Evolutionary conservation across 345 rosid species (phyloP).

Genomic region (Dimocarpus longan): DNA sequence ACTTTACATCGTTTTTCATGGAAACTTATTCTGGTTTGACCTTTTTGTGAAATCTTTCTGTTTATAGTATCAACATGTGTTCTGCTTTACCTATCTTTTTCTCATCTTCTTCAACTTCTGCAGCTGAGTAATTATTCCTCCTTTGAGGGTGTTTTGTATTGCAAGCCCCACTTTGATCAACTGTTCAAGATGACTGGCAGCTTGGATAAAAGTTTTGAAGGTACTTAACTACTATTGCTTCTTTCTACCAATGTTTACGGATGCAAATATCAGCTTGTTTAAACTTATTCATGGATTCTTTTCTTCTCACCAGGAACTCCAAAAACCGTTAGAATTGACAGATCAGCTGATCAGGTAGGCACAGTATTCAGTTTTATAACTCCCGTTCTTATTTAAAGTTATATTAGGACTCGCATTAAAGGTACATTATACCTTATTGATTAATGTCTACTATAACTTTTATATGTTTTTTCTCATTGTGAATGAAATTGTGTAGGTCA

Average conservation of each 20-base stretch:
- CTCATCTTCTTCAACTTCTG: constrained; percentile 19
- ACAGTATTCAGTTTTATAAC: neutral
- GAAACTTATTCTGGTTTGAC: neutral
- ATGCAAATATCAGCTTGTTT: neutral
- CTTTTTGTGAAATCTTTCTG: neutral
- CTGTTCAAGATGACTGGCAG: constrained; percentile 77
- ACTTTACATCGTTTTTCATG: no score
- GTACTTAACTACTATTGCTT: constrained; percentile 27
- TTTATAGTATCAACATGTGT: neutral
- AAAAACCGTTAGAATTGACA: constrained; percentile 50
- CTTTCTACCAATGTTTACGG: neutral
- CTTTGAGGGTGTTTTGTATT: constrained; percentile 73
- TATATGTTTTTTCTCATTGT: constrained; percentile 4
- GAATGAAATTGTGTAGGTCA: constrained; percentile 33
- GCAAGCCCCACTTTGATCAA: constrained; percentile 87
- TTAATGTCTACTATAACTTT: neutral
- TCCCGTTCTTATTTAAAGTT: neutral
- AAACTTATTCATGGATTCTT: neutral
- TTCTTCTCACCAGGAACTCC: constrained; percentile 48
- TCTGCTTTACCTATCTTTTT: neutral
- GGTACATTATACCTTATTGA: neutral
- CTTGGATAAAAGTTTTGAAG: constrained; percentile 78
- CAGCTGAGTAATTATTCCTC: constrained; percentile 69
- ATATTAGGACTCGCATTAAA: neutral
- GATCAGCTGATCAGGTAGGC: constrained; percentile 60